A percentile compares a stretch with the other conserved stretches of the same genome.
Evolutionary conservation across 768 basidiomycete species (phyloP).

Genomic region (Sistotremastrum niveocremeum): DNA sequence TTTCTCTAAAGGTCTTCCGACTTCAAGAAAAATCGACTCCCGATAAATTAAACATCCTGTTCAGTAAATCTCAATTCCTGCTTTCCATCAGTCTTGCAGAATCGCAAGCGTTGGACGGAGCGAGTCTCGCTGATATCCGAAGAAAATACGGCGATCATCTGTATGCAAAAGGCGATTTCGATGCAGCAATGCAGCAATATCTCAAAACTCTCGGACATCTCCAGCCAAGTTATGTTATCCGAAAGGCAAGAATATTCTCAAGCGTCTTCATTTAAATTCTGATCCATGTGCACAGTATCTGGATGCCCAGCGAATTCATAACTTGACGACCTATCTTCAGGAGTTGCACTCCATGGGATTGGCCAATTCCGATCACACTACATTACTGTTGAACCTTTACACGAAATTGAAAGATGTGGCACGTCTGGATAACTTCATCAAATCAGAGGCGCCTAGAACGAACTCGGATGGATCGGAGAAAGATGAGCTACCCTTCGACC

Average conservation of each 20-base stretch:
- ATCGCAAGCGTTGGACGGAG: conserved; percentile 59
- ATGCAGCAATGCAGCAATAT: conserved; percentile 87
- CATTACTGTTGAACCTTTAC: conserved; percentile 91
- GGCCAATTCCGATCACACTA: conserved; percentile 94
- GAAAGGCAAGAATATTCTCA: conserved; percentile 50
- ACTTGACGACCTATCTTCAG: conserved; percentile 91
- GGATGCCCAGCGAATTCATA: conserved; percentile 90
- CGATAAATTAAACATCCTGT: conserved; percentile 78
- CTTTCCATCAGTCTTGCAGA: conserved; percentile 76
- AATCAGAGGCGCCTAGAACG: conserved; percentile 55
- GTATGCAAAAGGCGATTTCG: conserved; percentile 83
- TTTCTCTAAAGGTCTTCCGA: conserved; percentile 36
- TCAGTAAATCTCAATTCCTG: conserved; percentile 60
- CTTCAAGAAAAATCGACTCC: conserved; percentile 70
- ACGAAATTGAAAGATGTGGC: conserved; percentile 90
- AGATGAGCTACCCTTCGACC: conserved; percentile 83
- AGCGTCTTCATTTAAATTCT: neutral
- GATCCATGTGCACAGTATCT: conserved; percentile 50
- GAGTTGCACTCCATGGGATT: conserved; percentile 82
- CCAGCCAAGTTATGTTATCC: conserved; percentile 91
- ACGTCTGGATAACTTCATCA: conserved; percentile 85
- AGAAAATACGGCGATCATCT: conserved; percentile 83
- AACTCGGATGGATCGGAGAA: conserved; percentile 24
- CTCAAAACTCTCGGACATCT: conserved; percentile 79
- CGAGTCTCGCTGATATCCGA: conserved; percentile 78